phyloP scores from a whole-genome alignment of 352 stramenopile genomes.

The Pythium utonaiense region DNA sequence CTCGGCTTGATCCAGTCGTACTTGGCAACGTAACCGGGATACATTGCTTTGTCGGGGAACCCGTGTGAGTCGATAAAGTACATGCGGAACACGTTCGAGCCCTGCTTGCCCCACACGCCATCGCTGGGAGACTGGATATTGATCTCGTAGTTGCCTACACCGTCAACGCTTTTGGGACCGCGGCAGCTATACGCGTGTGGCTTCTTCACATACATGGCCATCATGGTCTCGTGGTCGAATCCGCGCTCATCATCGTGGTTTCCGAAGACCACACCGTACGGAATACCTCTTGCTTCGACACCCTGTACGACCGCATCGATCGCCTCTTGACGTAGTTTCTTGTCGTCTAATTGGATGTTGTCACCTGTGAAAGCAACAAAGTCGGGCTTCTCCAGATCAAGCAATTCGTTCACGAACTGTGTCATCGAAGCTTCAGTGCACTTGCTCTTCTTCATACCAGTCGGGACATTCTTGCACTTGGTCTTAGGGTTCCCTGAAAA shows the following conservation, averaged over 20 bases:
- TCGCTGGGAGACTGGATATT: slow-evolving; percentile 32
- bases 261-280: slow-evolving; percentile 55
- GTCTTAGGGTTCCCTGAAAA: slow-evolving; percentile 39
- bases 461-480: slow-evolving; percentile 29
- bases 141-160: slow-evolving; percentile 58
- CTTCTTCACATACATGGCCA: slow-evolving; percentile 28
- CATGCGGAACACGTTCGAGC: slow-evolving; percentile 44
- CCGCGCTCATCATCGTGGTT: slow-evolving; percentile 58
- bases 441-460: slow-evolving; percentile 12
- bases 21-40: slow-evolving; percentile 30
- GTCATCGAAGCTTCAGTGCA: slow-evolving; percentile 47
- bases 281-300: slow-evolving; percentile 39
- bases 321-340: slow-evolving; percentile 21
- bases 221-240: slow-evolving; percentile 35
- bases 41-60: slow-evolving; percentile 25
- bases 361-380: slow-evolving; percentile 59
- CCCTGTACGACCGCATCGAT: slow-evolving; percentile 34
- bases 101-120: slow-evolving; percentile 28
- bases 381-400: slow-evolving; percentile 47
- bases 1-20: slow-evolving; percentile 57
- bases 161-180: slow-evolving; percentile 31
- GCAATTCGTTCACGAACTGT: slow-evolving; percentile 39
- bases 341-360: slow-evolving; percentile 33
- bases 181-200: slow-evolving; percentile 40
- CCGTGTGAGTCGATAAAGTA: slow-evolving; percentile 58